phyloP scores from a whole-genome alignment of 129 eudicot genomes.

The Erigeron canadensis region DNA sequence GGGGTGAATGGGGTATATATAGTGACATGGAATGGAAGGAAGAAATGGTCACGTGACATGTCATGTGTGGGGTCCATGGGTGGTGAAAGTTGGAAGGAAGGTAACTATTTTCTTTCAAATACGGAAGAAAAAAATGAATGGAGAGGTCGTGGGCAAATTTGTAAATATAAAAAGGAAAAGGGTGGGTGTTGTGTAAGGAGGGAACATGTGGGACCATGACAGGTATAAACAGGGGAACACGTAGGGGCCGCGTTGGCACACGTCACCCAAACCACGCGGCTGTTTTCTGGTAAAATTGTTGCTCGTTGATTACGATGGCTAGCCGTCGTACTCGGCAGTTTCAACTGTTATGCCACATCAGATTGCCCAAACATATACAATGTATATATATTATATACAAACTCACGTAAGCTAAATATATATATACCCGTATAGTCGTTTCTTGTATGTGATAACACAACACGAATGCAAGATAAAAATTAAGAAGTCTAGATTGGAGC shows the following conservation, averaged over 20 bases:
- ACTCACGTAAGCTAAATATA: no score
- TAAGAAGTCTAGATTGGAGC: no score
- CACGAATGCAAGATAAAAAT: no score
- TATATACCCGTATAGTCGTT: no score
- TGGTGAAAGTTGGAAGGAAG: slow-evolving; percentile 36
- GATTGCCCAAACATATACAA: no score
- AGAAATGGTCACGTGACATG: slow-evolving; percentile 47
- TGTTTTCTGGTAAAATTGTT: slow-evolving; percentile 49
- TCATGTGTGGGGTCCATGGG: slow-evolving; percentile 32
- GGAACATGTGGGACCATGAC: slow-evolving; percentile 49
- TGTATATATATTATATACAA: no score
- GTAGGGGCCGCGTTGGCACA: slow-evolving; percentile 31
- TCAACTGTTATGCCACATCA: no score
- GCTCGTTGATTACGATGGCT: slow-evolving; percentile 53
- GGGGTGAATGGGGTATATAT: slow-evolving; percentile 32
- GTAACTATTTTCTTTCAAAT: slow-evolving; percentile 27
- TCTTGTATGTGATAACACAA: no score
- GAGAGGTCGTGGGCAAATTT: slow-evolving; percentile 36
- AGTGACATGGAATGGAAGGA: background rate
- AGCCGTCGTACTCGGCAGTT: slow-evolving; percentile 50
- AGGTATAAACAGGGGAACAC: slow-evolving; percentile 26
- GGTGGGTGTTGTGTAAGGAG: slow-evolving; percentile 15
- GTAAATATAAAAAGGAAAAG: slow-evolving; percentile 25
- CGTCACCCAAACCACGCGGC: slow-evolving; percentile 51
- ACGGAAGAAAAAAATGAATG: slow-evolving; percentile 14